These are phyloP conservation scores for Vachellia collinsii DNA, from an alignment of 306 rosid species.

Conservation along the genomic window DNA sequence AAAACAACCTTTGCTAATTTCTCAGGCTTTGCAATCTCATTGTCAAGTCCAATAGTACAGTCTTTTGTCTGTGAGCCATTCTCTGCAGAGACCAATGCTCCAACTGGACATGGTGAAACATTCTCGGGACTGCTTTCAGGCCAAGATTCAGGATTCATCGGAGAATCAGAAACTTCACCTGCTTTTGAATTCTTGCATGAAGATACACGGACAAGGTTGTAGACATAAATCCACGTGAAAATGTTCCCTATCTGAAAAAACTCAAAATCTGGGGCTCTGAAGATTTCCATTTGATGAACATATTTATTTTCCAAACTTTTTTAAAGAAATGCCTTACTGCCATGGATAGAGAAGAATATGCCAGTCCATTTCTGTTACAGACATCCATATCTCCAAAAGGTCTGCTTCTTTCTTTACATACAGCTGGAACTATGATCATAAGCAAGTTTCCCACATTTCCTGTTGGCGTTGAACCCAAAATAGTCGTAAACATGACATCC, in stretches of 20 bases:
- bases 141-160: background rate
- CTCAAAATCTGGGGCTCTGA: slow-evolving; percentile 3
- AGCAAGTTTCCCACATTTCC: slow-evolving; percentile 43
- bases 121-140: slow-evolving; percentile 22
- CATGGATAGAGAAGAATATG: slow-evolving; percentile 43
- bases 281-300: slow-evolving; percentile 1
- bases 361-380: slow-evolving; percentile 35
- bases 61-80: background rate
- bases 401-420: slow-evolving; percentile 33
- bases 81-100: slow-evolving; percentile 5
- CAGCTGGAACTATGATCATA: slow-evolving; percentile 43
- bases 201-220: slow-evolving; percentile 41
- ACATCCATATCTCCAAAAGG: slow-evolving; percentile 41
- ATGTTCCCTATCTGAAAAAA: slow-evolving; percentile 35
- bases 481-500: background rate
- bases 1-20: slow-evolving; percentile 23
- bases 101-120: slow-evolving; percentile 1
- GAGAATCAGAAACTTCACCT: slow-evolving; percentile 19
- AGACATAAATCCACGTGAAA: slow-evolving; percentile 45
- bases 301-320: background rate
- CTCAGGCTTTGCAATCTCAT: slow-evolving; percentile 1
- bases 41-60: background rate
- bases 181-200: slow-evolving; percentile 33
- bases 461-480: slow-evolving; percentile 5
- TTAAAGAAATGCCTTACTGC: slow-evolving; percentile 37